Conservation (phyloP, 352 stramenopile species). For the Globisporangium rhizosaccharum region DNA sequence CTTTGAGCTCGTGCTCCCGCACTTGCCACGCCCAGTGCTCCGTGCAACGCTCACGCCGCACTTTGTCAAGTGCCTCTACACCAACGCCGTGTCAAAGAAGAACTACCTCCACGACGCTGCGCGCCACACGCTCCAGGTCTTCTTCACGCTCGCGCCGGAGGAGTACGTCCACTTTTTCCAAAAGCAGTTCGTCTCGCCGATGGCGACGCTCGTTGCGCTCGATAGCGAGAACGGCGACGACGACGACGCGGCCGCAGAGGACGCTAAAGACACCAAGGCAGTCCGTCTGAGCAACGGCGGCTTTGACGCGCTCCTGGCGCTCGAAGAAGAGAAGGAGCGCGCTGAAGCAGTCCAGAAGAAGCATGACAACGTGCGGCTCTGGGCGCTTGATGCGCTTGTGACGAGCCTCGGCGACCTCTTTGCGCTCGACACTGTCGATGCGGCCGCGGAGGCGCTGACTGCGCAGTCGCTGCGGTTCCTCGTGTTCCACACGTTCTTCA, state of each 20-base stretch:
- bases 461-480: slow-evolving; percentile 56
- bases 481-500: slow-evolving; percentile 69
- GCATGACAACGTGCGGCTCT: slow-evolving; percentile 60
- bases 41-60: slow-evolving; percentile 65
- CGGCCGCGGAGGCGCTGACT: slow-evolving; percentile 19
- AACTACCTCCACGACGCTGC: slow-evolving; percentile 82
- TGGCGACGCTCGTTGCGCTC: slow-evolving; percentile 48
- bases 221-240: slow-evolving; percentile 22
- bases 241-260: slow-evolving; percentile 21
- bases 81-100: slow-evolving; percentile 73
- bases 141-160: slow-evolving; percentile 34
- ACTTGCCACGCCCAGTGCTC: slow-evolving; percentile 42
- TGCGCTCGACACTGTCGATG: slow-evolving; percentile 16
- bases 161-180: slow-evolving; percentile 76
- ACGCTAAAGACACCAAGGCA: slow-evolving; percentile 21
- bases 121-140: slow-evolving; percentile 57
- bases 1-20: slow-evolving; percentile 65
- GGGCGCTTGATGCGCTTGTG: slow-evolving; percentile 65
- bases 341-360: slow-evolving; percentile 43
- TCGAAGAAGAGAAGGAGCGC: slow-evolving; percentile 80
- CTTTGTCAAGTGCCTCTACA: slow-evolving; percentile 81
- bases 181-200: slow-evolving; percentile 58
- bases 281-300: slow-evolving; percentile 34
- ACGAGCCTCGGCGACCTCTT: slow-evolving; percentile 37
- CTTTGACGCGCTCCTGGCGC: slow-evolving; percentile 62